Percentiles rank a stretch among this genome's conserved stretches.
Conservation (phyloP, 371 early-diverging fungal species). For the Rhizopus stolonifer region DNA sequence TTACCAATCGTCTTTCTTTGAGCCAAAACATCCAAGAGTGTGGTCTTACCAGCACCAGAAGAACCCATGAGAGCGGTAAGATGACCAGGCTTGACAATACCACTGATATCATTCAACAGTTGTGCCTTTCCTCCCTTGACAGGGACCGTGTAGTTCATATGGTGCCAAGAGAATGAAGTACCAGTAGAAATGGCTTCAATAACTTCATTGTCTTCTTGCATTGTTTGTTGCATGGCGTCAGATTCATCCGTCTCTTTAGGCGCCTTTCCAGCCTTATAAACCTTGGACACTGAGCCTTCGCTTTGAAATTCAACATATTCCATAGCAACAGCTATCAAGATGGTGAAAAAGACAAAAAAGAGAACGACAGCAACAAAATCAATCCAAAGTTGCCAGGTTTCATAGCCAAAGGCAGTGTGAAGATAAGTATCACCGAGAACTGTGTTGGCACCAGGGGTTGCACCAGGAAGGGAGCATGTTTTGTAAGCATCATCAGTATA, state of each 20-base stretch:
- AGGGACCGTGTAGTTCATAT: constrained; percentile 59
- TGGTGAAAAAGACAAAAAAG: constrained; percentile 54
- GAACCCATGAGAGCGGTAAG: constrained; percentile 81
- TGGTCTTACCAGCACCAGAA: constrained; percentile 88
- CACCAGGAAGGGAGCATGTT: constrained; percentile 54
- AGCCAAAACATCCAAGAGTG: constrained; percentile 79
- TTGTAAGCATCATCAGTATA: constrained; percentile 47
- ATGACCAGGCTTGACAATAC: constrained; percentile 63
- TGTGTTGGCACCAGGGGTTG: constrained; percentile 41
- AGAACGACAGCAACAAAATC: constrained; percentile 57
- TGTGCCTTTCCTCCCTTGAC: constrained; percentile 54
- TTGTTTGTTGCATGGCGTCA: constrained; percentile 16
- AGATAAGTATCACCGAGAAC: constrained; percentile 58
- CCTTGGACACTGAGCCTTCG: constrained; percentile 56
- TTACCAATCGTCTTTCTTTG: constrained; percentile 78
- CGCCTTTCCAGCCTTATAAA: constrained; percentile 49
- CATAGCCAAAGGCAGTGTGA: constrained; percentile 30
- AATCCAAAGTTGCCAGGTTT: constrained; percentile 55
- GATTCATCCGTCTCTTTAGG: constrained; percentile 28
- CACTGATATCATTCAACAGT: constrained; percentile 53
- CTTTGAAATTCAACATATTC: constrained; percentile 55
- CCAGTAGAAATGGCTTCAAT: constrained; percentile 46
- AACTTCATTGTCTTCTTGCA: constrained; percentile 23
- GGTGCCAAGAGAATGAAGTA: constrained; percentile 61
- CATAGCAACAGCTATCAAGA: constrained; percentile 51